Evolutionary conservation across 192 early-diverging fungal genomes (phyloP).

Genomic region (Coemansia aciculifera): DNA sequence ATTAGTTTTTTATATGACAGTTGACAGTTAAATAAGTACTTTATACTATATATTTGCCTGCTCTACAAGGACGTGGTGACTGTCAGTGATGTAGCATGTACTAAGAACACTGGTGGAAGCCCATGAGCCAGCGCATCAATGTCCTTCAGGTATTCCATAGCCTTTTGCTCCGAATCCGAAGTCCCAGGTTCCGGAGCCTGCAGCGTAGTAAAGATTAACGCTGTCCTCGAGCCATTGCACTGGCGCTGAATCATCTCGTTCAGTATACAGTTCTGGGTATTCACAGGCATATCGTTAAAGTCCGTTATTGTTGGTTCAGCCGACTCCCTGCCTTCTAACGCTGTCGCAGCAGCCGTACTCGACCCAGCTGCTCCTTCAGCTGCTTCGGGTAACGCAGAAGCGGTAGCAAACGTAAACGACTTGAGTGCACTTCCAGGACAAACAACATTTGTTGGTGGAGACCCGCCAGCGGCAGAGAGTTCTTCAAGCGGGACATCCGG

Average conservation of each 20-base stretch:
- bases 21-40: not conserved
- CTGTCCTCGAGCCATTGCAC: slow-evolving; percentile 46
- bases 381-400: not conserved
- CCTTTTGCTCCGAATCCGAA: slow-evolving; percentile 34
- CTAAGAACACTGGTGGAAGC: slow-evolving; percentile 61
- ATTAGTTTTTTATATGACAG: too few species aligned
- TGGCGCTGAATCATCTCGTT: slow-evolving; percentile 65
- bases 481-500: not conserved
- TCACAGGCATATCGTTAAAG: slow-evolving; percentile 58
- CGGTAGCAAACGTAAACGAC: not conserved
- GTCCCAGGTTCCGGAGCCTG: slow-evolving; percentile 61
- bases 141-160: slow-evolving; percentile 56
- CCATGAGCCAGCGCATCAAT: slow-evolving; percentile 55
- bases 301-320: slow-evolving; percentile 16
- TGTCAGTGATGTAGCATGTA: slow-evolving; percentile 12
- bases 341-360: not conserved
- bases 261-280: slow-evolving; percentile 60
- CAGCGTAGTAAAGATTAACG: slow-evolving; percentile 62
- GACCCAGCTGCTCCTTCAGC: not conserved
- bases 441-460: not conserved
- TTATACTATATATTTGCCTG: not conserved
- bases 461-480: not conserved
- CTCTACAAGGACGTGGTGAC: not conserved
- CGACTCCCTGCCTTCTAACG: not conserved
- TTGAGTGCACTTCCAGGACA: not conserved